Conservation (phyloP, 140 eudicot genomes). For the Senecio squalidus region DNA sequence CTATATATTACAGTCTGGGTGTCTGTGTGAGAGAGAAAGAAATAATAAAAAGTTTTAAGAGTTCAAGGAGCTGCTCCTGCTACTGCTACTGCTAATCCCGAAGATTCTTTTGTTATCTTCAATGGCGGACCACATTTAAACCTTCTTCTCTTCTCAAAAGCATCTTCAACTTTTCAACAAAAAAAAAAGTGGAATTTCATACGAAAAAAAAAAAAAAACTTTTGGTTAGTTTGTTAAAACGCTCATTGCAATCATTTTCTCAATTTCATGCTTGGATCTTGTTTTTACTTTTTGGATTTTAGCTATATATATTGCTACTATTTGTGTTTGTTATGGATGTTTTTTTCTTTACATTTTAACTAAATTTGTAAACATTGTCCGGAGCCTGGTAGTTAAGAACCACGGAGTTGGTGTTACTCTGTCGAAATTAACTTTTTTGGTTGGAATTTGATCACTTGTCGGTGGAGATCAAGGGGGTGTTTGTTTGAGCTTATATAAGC, state of each 20-base stretch:
- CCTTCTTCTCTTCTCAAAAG: not conserved
- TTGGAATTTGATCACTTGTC: too few relatives aligned
- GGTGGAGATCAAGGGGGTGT: slow-evolving; percentile 10
- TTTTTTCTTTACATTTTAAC: not conserved
- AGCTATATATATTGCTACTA: slow-evolving; percentile 7
- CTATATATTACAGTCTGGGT: too few relatives aligned
- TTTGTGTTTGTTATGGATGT: not conserved
- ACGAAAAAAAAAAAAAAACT: not conserved
- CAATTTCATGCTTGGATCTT: slow-evolving; percentile 22
- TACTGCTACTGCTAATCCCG: slow-evolving; percentile 19
- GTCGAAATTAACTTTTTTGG: too few relatives aligned
- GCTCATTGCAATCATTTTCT: slow-evolving; percentile 19
- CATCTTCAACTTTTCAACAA: not conserved
- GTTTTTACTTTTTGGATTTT: slow-evolving; percentile 14
- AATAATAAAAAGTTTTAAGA: too few relatives aligned
- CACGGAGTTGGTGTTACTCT: too few relatives aligned
- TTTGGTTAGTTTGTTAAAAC: slow-evolving; percentile 11
- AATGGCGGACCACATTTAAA: slow-evolving; percentile 21
- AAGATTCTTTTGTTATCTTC: slow-evolving; percentile 23
- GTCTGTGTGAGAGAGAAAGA: too few relatives aligned
- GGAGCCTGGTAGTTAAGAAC: too few relatives aligned
- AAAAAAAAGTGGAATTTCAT: slow-evolving; percentile 1
- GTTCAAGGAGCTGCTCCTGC: slow-evolving; percentile 14
- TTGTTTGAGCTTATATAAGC: too few relatives aligned
- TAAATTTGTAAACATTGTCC: too few relatives aligned